phyloP scores from a whole-genome alignment of 1,284 basidiomycete genomes.

The Xanthoconium separans region DNA sequence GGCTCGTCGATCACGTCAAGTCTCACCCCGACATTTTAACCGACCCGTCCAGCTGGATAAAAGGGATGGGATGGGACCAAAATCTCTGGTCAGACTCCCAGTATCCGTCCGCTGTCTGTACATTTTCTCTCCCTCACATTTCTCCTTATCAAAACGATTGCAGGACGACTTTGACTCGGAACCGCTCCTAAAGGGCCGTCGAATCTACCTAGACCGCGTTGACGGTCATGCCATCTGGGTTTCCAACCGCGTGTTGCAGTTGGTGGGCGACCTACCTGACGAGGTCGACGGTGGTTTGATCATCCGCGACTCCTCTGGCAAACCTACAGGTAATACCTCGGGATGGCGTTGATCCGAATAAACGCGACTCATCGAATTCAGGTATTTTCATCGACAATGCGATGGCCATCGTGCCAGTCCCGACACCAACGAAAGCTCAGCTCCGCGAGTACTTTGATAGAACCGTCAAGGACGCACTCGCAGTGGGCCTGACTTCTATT shows the following conservation, averaged over 20 bases:
- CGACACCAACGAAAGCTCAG: conserved; percentile 59
- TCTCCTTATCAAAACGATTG: background rate
- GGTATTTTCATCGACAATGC: conserved; percentile 75
- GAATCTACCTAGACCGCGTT: conserved; percentile 70
- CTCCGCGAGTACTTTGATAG: conserved; percentile 61
- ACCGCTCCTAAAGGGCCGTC: conserved; percentile 58
- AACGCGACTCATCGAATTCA: conserved; percentile 23
- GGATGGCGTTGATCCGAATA: background rate
- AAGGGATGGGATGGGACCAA: conserved; percentile 94
- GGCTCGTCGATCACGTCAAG: conserved; percentile 62
- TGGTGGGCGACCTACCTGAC: conserved; percentile 55
- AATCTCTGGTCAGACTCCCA: conserved; percentile 65
- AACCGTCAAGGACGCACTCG: conserved; percentile 66
- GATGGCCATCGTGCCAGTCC: conserved; percentile 65
- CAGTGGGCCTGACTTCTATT: conserved; percentile 76
- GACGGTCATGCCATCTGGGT: conserved; percentile 90
- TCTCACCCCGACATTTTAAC: conserved; percentile 53
- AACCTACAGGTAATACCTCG: conserved; percentile 62
- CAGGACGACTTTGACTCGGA: conserved; percentile 66
- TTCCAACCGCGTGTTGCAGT: conserved; percentile 62
- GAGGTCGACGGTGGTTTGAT: conserved; percentile 77
- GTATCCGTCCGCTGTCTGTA: conserved; percentile 78
- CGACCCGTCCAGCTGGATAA: conserved; percentile 67
- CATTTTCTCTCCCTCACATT: background rate
- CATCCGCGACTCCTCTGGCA: conserved; percentile 59